Evolutionary conservation across 2,329 filamentous ascomycete genomes (phyloP), one percentile per base, ranked within the genome.

Genomic region (Diaporthe citri): DNA sequence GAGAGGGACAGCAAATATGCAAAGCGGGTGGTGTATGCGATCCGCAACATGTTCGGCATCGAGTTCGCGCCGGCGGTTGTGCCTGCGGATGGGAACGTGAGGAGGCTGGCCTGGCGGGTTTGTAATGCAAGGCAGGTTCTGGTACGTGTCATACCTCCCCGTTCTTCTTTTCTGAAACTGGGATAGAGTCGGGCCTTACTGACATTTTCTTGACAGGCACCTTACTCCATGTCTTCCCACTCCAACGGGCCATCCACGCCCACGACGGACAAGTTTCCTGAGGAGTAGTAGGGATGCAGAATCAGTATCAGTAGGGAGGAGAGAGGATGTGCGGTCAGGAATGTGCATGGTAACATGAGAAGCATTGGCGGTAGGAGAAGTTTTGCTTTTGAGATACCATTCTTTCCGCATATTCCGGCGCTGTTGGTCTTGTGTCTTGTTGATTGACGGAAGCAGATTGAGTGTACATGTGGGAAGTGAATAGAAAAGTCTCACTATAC

Each of bases 11-110:
- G 93, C 77, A 98, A 97, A 83, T 98, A 95, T 80, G 93, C 96
- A 0, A 94, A 92, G 83, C 88, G 97, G 56, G 94, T 98, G 15
- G 96, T 98, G 0, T 98, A 97, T 83, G 97, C 96, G 6, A 95
- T 99, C 39, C 93, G 94, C 77, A 94, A 97, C 82, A 98, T 98
- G 95, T 97, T 99, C 82, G 97, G 96, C 70, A 94, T 99, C 76
- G 97, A 99, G 83, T 96, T 99, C 81, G 95, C 97, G 2, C 93
- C 96, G 0, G 95, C 95, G 59, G 96, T 98, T 0, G 97, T 99
- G 43, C 92, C 94, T 71, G 95, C 96, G 0, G 97, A 99, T 85
- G 95, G 97, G 8, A 97, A 93, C 79, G 94, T 98, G 75, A 91
- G 90, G 81, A 98, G 97, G 82, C 86, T 99, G 77, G 95, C 96